Evolutionary conservation across 2,329 filamentous ascomycete species (phyloP).

Genomic region (Neurospora sp.): DNA sequence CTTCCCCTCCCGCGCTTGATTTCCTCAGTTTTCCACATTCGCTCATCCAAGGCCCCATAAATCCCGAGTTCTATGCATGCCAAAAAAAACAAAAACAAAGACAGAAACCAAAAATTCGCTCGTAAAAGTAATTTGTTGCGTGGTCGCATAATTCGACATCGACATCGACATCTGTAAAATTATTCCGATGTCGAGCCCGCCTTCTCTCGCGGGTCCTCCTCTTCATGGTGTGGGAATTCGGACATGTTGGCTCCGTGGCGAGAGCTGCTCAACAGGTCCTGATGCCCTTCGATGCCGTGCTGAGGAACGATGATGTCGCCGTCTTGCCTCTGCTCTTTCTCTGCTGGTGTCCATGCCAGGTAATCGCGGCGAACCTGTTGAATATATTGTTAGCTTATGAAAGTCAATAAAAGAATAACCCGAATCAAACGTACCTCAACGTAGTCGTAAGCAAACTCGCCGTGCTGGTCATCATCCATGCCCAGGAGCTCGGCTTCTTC

Average conservation of each 20-base stretch:
- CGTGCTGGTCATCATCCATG: constrained; percentile 85
- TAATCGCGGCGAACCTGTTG: constrained; percentile 62
- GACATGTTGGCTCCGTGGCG: constrained; percentile 2
- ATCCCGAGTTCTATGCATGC: neutral
- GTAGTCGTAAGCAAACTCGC: constrained; percentile 85
- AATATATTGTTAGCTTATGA: constrained; percentile 3
- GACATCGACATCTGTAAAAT: neutral
- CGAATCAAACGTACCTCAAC: constrained; percentile 48
- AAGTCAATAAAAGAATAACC: neutral
- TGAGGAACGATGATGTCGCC: constrained; percentile 54
- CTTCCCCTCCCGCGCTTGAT: neutral
- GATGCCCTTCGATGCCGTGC: constrained; percentile 64
- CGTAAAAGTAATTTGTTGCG: neutral
- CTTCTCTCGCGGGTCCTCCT: neutral
- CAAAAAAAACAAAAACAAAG: neutral
- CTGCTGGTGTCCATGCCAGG: constrained; percentile 75
- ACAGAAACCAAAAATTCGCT: neutral
- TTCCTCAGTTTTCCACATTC: neutral
- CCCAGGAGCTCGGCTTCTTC: constrained; percentile 78
- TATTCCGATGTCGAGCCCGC: neutral
- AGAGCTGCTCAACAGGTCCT: constrained; percentile 37
- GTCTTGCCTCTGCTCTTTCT: constrained; percentile 50
- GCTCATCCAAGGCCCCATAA: neutral
- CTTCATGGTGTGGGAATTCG: neutral
- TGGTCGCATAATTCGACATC: neutral